Evolutionary conservation across 108 stramenopile genomes (phyloP).

Genomic region (Skeletonema marinoi): DNA sequence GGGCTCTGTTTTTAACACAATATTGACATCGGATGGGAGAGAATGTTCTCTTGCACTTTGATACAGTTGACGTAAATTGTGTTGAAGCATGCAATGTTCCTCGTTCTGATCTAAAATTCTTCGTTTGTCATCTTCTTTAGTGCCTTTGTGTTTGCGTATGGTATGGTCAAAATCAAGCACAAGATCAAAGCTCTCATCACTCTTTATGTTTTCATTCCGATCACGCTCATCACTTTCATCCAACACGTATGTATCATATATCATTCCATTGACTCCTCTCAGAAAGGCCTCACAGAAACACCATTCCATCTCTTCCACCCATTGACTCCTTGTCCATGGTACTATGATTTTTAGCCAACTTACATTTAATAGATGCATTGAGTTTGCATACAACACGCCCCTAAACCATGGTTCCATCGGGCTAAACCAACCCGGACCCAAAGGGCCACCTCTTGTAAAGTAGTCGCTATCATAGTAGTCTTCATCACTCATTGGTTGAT

Average conservation of each 20-base stretch:
- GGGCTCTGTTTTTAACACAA: constrained; percentile 35
- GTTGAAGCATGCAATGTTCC: constrained; percentile 37
- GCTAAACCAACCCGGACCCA: constrained; percentile 35
- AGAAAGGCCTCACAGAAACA: constrained; percentile 38
- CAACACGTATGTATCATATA: constrained; percentile 21
- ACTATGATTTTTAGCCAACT: constrained; percentile 11
- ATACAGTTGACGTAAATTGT: constrained; percentile 30
- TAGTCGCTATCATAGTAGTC: constrained; percentile 22
- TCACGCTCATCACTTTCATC: constrained; percentile 1
- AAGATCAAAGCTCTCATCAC: constrained; percentile 2
- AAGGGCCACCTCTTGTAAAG: constrained; percentile 32
- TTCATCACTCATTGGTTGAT: neutral
- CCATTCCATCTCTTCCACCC: constrained; percentile 29
- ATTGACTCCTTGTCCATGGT: constrained; percentile 27
- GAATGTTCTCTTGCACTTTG: constrained; percentile 35
- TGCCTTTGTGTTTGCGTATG: neutral
- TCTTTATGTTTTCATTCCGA: neutral
- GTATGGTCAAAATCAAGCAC: constrained; percentile 18
- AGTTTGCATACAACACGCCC: constrained; percentile 2
- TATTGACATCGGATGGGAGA: constrained; percentile 35
- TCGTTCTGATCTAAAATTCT: constrained; percentile 15
- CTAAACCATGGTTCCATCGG: constrained; percentile 44
- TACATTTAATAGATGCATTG: constrained; percentile 25
- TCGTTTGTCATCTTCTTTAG: constrained; percentile 2
- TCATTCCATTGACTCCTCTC: constrained; percentile 36